Evolutionary conservation across 164 flowering plant genomes (phyloP).

Genomic region (Stephania japonica): DNA sequence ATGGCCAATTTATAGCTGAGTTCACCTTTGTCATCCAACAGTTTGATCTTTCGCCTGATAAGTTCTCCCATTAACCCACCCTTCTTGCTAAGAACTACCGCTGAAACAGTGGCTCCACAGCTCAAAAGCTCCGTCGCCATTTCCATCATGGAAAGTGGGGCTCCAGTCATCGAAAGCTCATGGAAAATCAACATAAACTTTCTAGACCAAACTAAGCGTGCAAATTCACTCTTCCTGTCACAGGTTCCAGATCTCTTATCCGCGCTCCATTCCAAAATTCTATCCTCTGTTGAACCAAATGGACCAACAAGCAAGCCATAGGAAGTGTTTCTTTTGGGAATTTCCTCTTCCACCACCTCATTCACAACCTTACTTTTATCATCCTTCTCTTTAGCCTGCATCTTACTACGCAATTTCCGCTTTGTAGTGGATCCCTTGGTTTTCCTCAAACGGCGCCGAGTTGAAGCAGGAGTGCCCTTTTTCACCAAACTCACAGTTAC

Average conservation of each 20-base stretch:
- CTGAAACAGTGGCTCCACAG: constrained; percentile 95
- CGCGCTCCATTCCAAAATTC: constrained; percentile 82
- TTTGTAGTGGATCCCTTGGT: constrained; percentile 27
- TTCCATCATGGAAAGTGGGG: constrained; percentile 97
- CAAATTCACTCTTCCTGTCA: constrained; percentile 75
- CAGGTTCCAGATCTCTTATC: constrained; percentile 89
- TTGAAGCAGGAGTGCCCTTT: constrained; percentile 27
- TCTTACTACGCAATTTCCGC: constrained; percentile 40
- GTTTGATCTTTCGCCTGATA: constrained; percentile 73
- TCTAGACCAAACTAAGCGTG: constrained; percentile 90
- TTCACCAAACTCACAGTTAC: constrained; percentile 33
- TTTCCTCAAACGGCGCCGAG: constrained; percentile 32
- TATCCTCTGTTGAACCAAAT: constrained; percentile 71
- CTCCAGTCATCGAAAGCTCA: constrained; percentile 95
- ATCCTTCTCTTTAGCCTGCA: constrained; percentile 34
- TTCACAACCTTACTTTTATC: constrained; percentile 28
- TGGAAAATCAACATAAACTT: constrained; percentile 83
- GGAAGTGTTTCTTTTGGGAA: constrained; percentile 59
- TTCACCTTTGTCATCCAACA: constrained; percentile 74
- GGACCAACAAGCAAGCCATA: constrained; percentile 90
- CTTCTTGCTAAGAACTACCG: constrained; percentile 78
- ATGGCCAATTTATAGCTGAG: constrained; percentile 80
- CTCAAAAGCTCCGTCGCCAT: constrained; percentile 90
- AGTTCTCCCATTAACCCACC: constrained; percentile 95
- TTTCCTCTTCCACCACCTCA: constrained; percentile 47